phyloP scores from a whole-genome alignment of 495 filamentous ascomycete genomes.

The Penicillium flavigenum region DNA sequence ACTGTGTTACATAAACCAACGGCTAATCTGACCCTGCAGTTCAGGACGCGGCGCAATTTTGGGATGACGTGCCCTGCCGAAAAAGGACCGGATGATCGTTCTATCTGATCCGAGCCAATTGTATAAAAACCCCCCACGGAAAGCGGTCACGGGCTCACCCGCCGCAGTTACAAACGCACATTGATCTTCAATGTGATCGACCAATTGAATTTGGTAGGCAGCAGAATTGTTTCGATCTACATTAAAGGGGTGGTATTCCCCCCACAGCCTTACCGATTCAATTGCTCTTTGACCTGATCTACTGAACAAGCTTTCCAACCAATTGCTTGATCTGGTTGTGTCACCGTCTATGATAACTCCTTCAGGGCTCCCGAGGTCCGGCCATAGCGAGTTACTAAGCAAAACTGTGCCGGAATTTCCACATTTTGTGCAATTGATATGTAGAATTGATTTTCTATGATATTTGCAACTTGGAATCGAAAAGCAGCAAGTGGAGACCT shows the following conservation, averaged over 20 bases:
- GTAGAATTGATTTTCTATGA: background rate
- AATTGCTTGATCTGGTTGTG: background rate
- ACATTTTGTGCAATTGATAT: background rate
- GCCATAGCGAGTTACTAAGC: background rate
- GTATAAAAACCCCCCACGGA: background rate
- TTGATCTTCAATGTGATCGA: constrained; percentile 4
- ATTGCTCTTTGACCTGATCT: background rate
- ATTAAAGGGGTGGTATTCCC: too few species aligned
- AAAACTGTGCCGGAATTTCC: background rate
- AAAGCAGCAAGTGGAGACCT: background rate
- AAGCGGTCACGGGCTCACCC: background rate
- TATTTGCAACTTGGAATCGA: background rate
- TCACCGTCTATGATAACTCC: background rate
- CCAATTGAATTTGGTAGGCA: background rate
- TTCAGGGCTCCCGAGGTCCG: too few species aligned
- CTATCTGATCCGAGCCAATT: background rate
- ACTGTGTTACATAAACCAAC: background rate
- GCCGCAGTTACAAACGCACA: background rate
- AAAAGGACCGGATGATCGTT: background rate
- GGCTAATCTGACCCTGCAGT: background rate
- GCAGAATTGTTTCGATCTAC: too few species aligned
- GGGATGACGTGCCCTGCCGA: background rate
- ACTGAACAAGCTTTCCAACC: background rate
- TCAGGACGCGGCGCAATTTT: background rate
- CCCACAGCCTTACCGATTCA: too few species aligned